Evolutionary conservation across 768 basidiomycete genomes (phyloP), one percentile per base, ranked within the genome.

Genomic region (Podaxis sp.): DNA sequence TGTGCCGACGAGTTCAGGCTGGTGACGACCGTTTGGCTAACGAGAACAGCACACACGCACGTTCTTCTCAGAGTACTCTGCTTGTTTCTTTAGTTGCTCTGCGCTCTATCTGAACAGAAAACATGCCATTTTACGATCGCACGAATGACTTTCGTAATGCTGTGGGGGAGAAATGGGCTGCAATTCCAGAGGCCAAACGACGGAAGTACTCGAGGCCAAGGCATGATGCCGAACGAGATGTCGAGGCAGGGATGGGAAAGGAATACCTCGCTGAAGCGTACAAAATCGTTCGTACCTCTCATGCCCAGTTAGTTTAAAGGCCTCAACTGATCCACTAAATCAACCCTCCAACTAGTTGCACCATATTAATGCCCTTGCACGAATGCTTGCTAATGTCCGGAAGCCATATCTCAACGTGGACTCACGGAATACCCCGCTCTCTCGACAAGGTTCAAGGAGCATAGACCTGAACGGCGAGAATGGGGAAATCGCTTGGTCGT

Each of bases 401-500:
- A 87, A 89, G 59, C 87, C 96, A 30, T 99, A 99, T 78, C 81
- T 99, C 68, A 92, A 89, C 69, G 80, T 94, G 64, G 86, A 92
- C 74, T 74, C 87, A 13, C 80, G 85, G 63, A 68, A 72, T 59
- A 74, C 80, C n/a, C 82, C 86, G 12, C 72, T 83, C 52, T 74
- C 79, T 22, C 84, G 86, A 30, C 84, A 85, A 68, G 71, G 79
- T 15, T 74, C 75, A 44, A 81, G 83, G 49, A 82, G 72, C 49
- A 75, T 92, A 59, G 88, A 93, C 76, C 69, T 92, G 12, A 75
- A 69, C 52, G 71, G 69, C 42, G 61, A 63, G 39, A 63, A 39
- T 33, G 76, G 71, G 24, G 77, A 77, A 57, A 71, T 82, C 52
- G 77, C 80, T 51, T 92, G 89, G 90, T 73, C 81, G 17, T 82